Conservation (phyloP, 1,139 yeast genomes). For the Yamadazyma membranifaciens region DNA sequence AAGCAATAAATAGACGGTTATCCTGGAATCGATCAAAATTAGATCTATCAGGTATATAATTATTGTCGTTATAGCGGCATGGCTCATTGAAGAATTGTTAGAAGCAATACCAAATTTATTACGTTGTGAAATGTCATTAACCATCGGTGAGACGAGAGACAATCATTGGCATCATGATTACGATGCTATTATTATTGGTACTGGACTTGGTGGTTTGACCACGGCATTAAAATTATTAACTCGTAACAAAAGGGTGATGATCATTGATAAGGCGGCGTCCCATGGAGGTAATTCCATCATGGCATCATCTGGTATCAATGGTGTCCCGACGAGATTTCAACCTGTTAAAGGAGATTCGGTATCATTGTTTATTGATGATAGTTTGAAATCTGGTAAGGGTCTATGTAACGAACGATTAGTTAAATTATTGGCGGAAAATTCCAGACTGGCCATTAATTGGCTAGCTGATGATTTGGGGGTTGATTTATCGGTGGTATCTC, state of each 20-base stretch:
- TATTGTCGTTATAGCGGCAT: too few relatives aligned
- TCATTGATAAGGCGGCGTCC: conserved; percentile 30
- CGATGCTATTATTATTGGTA: conserved; percentile 29
- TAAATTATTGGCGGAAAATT: conserved; percentile 22
- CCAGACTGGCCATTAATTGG: conserved; percentile 34
- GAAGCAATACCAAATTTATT: too few relatives aligned
- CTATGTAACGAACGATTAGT: conserved; percentile 25
- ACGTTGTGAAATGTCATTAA: too few relatives aligned
- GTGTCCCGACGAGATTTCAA: conserved; percentile 33
- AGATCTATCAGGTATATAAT: too few relatives aligned
- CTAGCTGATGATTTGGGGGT: conserved; percentile 22
- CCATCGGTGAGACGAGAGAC: too few relatives aligned
- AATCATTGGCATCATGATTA: too few relatives aligned
- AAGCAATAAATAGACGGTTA: too few relatives aligned
- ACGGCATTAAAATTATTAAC: conserved; percentile 26
- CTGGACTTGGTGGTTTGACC: conserved; percentile 39
- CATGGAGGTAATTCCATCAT: conserved; percentile 40
- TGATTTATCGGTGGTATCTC: conserved; percentile 28
- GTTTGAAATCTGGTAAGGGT: conserved; percentile 32
- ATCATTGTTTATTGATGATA: conserved; percentile 26
- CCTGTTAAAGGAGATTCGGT: conserved; percentile 22
- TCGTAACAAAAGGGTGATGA: conserved; percentile 23
- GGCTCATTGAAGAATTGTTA: too few relatives aligned
- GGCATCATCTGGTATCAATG: conserved; percentile 43
- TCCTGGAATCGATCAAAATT: too few relatives aligned